Conservation (phyloP, 192 early-diverging fungal species). For the Dissophora ornata region DNA sequence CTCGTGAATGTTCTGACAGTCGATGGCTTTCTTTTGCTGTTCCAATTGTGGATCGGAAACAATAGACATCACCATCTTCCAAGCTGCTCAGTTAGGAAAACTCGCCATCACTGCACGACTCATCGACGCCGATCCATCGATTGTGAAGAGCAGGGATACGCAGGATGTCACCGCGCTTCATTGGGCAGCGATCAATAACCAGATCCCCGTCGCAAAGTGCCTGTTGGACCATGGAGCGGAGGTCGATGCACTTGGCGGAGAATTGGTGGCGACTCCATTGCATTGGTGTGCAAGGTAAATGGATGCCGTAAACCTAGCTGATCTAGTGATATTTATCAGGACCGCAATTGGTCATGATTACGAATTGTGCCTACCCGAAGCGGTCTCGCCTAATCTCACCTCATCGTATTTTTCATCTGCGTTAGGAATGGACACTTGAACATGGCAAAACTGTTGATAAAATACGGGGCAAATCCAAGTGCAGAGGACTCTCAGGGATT, state of each 20-base stretch:
- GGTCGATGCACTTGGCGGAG: conserved; percentile 79
- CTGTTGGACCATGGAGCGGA: conserved; percentile 83
- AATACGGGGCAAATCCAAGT: conserved; percentile 80
- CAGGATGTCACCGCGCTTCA: conserved; percentile 84
- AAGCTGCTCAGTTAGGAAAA: conserved; percentile 80
- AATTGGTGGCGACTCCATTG: conserved; percentile 86
- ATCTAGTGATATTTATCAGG: background rate
- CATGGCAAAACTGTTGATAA: conserved; percentile 77
- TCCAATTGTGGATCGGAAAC: no score
- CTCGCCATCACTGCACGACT: conserved; percentile 64
- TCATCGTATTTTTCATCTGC: no score
- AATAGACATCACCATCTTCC: conserved; percentile 66
- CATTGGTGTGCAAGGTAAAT: conserved; percentile 91
- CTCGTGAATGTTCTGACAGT: no score
- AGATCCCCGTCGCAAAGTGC: conserved; percentile 75
- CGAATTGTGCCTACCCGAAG: no score
- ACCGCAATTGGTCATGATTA: conserved; percentile 39
- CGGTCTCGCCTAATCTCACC: no score
- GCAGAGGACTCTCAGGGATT: conserved; percentile 87
- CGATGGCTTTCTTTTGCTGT: no score
- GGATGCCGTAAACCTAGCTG: background rate
- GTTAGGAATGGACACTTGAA: conserved; percentile 80
- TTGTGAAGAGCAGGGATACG: conserved; percentile 67
- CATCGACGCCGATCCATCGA: conserved; percentile 65
- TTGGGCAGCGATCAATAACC: conserved; percentile 85